A percentile compares a stretch with the other conserved stretches of the same genome.
These are phyloP conservation scores for Phycomyces blakesleeanus DNA, from an alignment of 192 early-diverging fungal species.

Conservation along the genomic window DNA sequence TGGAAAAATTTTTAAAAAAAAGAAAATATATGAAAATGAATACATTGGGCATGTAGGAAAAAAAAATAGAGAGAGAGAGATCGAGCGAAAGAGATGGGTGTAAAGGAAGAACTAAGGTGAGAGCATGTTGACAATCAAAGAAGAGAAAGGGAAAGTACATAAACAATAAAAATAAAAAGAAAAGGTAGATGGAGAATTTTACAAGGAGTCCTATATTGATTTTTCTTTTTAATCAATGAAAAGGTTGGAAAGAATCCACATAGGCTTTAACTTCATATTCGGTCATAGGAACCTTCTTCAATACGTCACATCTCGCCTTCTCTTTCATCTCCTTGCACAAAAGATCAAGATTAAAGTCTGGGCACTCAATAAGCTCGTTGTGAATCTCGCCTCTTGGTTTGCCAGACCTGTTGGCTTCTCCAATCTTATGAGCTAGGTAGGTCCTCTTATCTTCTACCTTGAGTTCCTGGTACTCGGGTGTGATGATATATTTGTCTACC, in stretches of 20 bases:
- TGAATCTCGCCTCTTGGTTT: constrained; percentile 9
- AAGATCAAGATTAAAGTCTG: constrained; percentile 17
- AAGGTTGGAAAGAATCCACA: constrained; percentile 1
- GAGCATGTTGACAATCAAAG: background rate
- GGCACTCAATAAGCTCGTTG: constrained; percentile 13
- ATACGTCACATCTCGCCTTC: constrained; percentile 20
- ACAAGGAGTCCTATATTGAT: no score
- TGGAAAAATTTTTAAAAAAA: background rate
- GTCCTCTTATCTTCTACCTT: background rate
- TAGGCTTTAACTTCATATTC: constrained; percentile 18
- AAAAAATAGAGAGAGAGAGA: background rate
- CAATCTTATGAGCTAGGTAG: background rate
- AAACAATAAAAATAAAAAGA: no score
- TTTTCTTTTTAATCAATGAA: no score
- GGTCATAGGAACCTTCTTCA: constrained; percentile 2
- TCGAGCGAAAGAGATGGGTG: no score
- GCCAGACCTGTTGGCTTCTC: constrained; percentile 1
- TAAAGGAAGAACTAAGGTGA: no score
- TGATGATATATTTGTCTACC: constrained; percentile 3
- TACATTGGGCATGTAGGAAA: background rate
- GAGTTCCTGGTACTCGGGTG: background rate
- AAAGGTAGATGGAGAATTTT: no score
- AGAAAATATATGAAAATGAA: background rate
- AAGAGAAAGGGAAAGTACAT: background rate
- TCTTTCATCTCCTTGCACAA: constrained; percentile 25